Conservation (phyloP, 2,329 filamentous ascomycete species). For the Colletotrichum cereale region DNA sequence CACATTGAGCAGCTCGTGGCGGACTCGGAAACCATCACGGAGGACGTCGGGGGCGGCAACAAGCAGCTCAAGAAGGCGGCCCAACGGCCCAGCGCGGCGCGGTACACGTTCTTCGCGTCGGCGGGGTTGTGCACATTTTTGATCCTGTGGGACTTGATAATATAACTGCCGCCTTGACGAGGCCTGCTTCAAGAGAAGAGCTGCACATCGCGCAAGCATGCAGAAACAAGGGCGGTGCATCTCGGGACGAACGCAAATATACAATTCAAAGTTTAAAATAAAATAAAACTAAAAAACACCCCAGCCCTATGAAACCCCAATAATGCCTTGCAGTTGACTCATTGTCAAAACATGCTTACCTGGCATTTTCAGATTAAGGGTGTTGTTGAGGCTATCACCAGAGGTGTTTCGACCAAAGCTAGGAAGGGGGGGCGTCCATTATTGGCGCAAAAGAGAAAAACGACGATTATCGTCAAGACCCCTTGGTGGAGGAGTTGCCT, state of each 20-base stretch:
- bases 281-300: too few relatives aligned
- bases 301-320: too few relatives aligned
- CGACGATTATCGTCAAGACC: not conserved
- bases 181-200: not conserved
- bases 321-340: not conserved
- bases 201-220: not conserved
- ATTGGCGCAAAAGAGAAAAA: not conserved
- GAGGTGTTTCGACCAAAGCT: not conserved
- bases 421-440: not conserved
- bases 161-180: constrained; percentile 49
- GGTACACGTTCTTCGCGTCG: constrained; percentile 85
- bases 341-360: not conserved
- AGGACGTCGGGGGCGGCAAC: constrained; percentile 91
- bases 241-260: not conserved
- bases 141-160: constrained; percentile 81
- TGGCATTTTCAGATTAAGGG: not conserved
- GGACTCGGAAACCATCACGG: constrained; percentile 83
- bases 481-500: not conserved
- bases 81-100: constrained; percentile 77
- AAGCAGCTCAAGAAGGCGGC: constrained; percentile 89
- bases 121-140: constrained; percentile 80
- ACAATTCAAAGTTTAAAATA: too few relatives aligned
- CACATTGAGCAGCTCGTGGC: constrained; percentile 90
- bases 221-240: not conserved
- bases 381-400: not conserved